Evolutionary conservation across 2,329 filamentous ascomycete species (phyloP).

Genomic region (Venturiaceae sp.): DNA sequence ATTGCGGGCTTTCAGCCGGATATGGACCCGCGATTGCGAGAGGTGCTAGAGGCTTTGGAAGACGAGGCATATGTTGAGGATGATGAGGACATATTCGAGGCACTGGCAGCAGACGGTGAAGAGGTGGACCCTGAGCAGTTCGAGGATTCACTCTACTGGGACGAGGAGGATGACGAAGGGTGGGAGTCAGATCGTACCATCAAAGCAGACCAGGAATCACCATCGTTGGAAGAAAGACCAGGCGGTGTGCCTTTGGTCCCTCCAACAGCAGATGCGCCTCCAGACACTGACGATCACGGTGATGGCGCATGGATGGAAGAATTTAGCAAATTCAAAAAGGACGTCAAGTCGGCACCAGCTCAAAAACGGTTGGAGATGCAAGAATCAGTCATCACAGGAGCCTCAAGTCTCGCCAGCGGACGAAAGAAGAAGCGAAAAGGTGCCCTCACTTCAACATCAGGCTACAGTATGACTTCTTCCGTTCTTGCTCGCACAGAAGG

Average conservation of each 20-base stretch:
- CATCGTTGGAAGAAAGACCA: slow-evolving; percentile 25
- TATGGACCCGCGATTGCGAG: slow-evolving; percentile 88
- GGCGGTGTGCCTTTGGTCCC: slow-evolving; percentile 15
- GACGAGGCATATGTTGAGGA: slow-evolving; percentile 89
- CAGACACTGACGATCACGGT: slow-evolving; percentile 27
- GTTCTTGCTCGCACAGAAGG: slow-evolving; percentile 82
- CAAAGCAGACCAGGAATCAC: slow-evolving; percentile 48
- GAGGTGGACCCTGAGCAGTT: slow-evolving; percentile 78
- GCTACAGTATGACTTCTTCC: slow-evolving; percentile 87
- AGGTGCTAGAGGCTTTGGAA: slow-evolving; percentile 86
- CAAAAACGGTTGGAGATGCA: slow-evolving; percentile 50
- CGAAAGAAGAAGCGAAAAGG: slow-evolving; percentile 92
- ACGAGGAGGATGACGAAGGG: slow-evolving; percentile 58
- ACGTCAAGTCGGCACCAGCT: slow-evolving; percentile 26
- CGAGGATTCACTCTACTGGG: slow-evolving; percentile 45
- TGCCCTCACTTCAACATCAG: slow-evolving; percentile 76
- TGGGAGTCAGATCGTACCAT: slow-evolving; percentile 93
- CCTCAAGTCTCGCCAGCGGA: slow-evolving; percentile 64
- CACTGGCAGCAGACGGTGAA: slow-evolving; percentile 57
- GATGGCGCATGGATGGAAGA: slow-evolving; percentile 84
- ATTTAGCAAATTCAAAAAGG: slow-evolving; percentile 90
- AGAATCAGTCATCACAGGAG: slow-evolving; percentile 60
- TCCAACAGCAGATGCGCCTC: slow-evolving; percentile 20
- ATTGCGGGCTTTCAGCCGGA: slow-evolving; percentile 93
- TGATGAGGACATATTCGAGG: slow-evolving; percentile 73